Percentiles rank a stretch among this genome's conserved stretches.
These are phyloP conservation scores for Calocybe indica DNA, from an alignment of 768 basidiomycete genomes.

Conservation along the genomic window DNA sequence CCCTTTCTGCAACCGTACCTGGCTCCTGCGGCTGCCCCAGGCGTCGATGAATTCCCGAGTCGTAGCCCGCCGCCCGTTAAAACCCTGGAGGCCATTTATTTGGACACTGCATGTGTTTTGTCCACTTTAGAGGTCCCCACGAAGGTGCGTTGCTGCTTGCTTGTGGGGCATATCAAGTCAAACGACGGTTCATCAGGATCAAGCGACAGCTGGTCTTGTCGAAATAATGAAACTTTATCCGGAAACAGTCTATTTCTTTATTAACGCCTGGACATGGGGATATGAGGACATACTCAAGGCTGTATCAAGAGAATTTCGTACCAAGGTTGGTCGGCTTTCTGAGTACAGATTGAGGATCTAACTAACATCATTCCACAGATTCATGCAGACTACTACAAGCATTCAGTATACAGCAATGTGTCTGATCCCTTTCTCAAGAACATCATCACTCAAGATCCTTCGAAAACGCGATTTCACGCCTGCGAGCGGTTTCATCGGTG, in stretches of 20 bases:
- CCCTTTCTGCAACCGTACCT: slow-evolving; percentile 72
- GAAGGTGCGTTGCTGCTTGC: slow-evolving; percentile 37
- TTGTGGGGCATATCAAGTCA: not conserved
- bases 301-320: slow-evolving; percentile 59
- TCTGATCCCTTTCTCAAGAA: slow-evolving; percentile 57
- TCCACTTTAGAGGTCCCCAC: slow-evolving; percentile 45
- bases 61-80: slow-evolving; percentile 19
- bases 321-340: slow-evolving; percentile 35
- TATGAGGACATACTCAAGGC: slow-evolving; percentile 89
- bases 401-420: slow-evolving; percentile 50
- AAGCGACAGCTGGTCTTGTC: slow-evolving; percentile 62
- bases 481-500: slow-evolving; percentile 85
- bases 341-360: not conserved
- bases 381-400: slow-evolving; percentile 89
- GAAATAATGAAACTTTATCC: slow-evolving; percentile 69
- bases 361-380: slow-evolving; percentile 39
- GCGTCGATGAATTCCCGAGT: no score
- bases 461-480: slow-evolving; percentile 81
- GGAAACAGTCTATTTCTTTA: slow-evolving; percentile 65
- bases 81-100: slow-evolving; percentile 70
- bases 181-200: slow-evolving; percentile 35
- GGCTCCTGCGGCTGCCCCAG: slow-evolving; percentile 14
- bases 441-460: slow-evolving; percentile 55
- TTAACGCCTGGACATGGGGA: slow-evolving; percentile 95
- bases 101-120: slow-evolving; percentile 74